Base-by-base conservation (phyloP, 208 protist species). In the Strigomonas galati region DNA sequence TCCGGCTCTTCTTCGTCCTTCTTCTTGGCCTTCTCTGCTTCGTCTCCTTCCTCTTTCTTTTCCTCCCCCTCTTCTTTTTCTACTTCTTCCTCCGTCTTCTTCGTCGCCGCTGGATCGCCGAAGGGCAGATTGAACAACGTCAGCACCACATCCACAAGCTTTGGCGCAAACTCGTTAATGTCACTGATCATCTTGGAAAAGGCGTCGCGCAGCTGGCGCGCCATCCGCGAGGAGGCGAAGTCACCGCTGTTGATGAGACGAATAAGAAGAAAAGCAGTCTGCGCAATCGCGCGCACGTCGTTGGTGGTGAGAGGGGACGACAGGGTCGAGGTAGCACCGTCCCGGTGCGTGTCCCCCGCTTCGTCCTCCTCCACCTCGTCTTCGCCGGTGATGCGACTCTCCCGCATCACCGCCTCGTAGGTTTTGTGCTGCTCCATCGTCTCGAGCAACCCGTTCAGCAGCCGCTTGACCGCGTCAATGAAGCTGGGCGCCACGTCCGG, bases 81-180 rank as follows among this genome's bases (percentile, higher is more conserved):
- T 4, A 40, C 37, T 21, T 24, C 31, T 32, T 28, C 23, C 27
- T 46, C 52, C 24, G 44, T 30, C 28, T 10, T 14, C 23, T 19
- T 35, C 12, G 58, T 28, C 49, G 2, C 24, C 43, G 7, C 26
- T 49, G 32, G 32, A 46, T 43, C 65, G 60, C 27, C 30, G 44
- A 31, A 74, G 65, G 2, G 75, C 9, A 46, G 15, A 19, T 46
- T 46, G 14, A 46, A 46, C 12, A 46, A 15, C 40, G 1, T 9
- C 9, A 46, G 14, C 40, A 46, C 40, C 40, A 46, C 40, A 15
- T 46, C 40, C 40, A 46, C 58, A 15, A 62, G 37, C 31, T 30
- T 21, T 21, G 21, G 30, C 9, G 35, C 58, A 30, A 52, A 62
- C 35, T 60, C 31, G 55, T 37, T 60, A 12, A 60, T 44, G 6